These are phyloP conservation scores for Carnegiea gigantea DNA, from an alignment of 179 eudicot species.

Conservation along the genomic window DNA sequence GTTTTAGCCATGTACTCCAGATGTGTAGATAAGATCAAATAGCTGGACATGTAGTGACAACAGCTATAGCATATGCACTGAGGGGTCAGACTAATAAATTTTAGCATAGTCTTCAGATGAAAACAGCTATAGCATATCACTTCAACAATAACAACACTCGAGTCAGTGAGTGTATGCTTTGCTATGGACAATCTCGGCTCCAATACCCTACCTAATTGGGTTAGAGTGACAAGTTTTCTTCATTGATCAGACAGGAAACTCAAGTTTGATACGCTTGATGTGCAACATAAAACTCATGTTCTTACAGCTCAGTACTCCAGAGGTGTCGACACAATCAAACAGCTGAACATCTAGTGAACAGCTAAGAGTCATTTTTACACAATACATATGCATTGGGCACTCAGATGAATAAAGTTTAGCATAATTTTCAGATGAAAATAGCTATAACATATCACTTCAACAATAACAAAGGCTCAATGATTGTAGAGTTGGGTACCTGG, in stretches of 20 bases:
- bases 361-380: background rate
- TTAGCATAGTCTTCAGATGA: no score
- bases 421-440: background rate
- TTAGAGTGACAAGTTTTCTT: background rate
- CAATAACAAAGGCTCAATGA: background rate
- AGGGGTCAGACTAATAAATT: no score
- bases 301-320: background rate
- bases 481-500: constrained; percentile 52
- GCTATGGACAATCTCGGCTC: background rate
- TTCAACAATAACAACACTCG: no score
- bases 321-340: background rate
- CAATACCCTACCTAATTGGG: background rate
- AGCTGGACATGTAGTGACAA: no score
- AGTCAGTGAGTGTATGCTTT: background rate
- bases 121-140: no score
- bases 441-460: background rate
- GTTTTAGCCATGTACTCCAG: no score
- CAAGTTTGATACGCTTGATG: background rate
- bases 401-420: background rate
- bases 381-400: background rate
- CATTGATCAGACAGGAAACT: background rate
- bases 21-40: no score
- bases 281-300: background rate
- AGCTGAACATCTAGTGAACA: background rate
- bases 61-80: no score